phyloP scores from a whole-genome alignment of 768 basidiomycete species.

The Russula abietina region DNA sequence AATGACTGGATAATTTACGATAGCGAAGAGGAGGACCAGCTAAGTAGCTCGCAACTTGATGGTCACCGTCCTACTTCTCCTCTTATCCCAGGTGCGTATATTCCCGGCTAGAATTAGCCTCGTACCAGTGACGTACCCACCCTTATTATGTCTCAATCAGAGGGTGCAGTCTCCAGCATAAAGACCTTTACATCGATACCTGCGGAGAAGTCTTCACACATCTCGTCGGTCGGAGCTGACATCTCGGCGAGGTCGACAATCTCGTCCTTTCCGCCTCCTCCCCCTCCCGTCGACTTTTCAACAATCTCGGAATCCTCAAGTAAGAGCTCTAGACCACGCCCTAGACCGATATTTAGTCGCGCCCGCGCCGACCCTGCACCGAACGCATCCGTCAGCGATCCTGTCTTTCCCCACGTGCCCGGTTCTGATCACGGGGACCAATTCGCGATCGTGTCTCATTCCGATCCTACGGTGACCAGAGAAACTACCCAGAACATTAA shows the following conservation, averaged over 20 bases:
- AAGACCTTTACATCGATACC: constrained; percentile 12
- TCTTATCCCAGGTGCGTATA: constrained; percentile 14
- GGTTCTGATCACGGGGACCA: constrained; percentile 2
- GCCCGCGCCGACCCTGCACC: background rate
- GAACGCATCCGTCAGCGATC: constrained; percentile 15
- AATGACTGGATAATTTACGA: constrained; percentile 23
- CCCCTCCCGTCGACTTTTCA: constrained; percentile 1
- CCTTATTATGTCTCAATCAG: constrained; percentile 3
- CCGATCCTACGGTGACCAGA: background rate
- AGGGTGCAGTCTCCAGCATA: constrained; percentile 17
- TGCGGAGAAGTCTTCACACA: constrained; percentile 8
- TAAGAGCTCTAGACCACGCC: constrained; percentile 15
- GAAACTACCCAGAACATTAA: background rate
- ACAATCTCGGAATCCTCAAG: constrained; percentile 16
- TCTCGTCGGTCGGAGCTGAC: constrained; percentile 13
- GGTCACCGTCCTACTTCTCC: background rate
- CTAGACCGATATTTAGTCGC: constrained; percentile 20
- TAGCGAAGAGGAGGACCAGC: constrained; percentile 24
- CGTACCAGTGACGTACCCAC: constrained; percentile 13
- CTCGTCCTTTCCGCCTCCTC: constrained; percentile 14
- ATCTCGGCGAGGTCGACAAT: constrained; percentile 2
- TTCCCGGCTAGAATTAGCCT: constrained; percentile 6
- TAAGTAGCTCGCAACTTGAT: background rate
- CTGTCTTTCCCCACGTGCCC: constrained; percentile 12
- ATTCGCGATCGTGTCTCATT: constrained; percentile 1